Base-by-base conservation (phyloP, 78 protist genomes). In the Chrysochromulina parva region DNA sequence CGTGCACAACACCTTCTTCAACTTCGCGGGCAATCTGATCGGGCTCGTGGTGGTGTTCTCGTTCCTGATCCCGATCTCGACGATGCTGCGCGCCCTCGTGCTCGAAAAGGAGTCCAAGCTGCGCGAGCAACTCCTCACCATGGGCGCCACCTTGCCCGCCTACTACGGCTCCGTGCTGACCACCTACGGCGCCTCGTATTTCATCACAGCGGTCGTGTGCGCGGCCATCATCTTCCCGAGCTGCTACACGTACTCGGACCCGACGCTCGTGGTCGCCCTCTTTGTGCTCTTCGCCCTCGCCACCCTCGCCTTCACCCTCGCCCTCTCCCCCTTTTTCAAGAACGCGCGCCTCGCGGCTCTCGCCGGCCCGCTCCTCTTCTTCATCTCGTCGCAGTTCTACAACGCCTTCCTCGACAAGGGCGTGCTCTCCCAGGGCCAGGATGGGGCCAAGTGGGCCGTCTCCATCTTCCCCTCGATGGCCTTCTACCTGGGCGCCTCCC, bases 401-500 rank as follows among this genome's bases (percentile, higher is more conserved):
- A 10, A 1, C 48, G 16, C 53, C 60, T 78, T 53, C 47, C 62
- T 78, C 26, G 86, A 78, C 28, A 9, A 3, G 4, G 86, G 86
- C 86, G 86, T 13, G 60, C 60, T 78, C 10, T 6, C 60, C n/a
- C 62, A 78, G 48, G 86, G 86, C 9, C 48, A 7, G 5, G 60
- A 11, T 17, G 17, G 60, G 22, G 58, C 62, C 60, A 78, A 78
- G 47, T 0, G 24, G 48, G 38, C 47, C 47, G 86, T 50, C 13
- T 78, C 86, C 16, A 28, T 78, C 52, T 62, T 78, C 0, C 86
- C 86, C 11, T 20, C 86, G 50, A 53, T 78, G 57, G 86, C 58
- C 22, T 78, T 78, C 60, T 50, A 53, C 58, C 86, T 78, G 9
- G 86, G 86, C 50, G 78, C 78, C n/a, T 74, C 82, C n/a, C 55